phyloP scores from a whole-genome alignment of 2,329 filamentous ascomycete species.

The Hypocreales sp. region DNA sequence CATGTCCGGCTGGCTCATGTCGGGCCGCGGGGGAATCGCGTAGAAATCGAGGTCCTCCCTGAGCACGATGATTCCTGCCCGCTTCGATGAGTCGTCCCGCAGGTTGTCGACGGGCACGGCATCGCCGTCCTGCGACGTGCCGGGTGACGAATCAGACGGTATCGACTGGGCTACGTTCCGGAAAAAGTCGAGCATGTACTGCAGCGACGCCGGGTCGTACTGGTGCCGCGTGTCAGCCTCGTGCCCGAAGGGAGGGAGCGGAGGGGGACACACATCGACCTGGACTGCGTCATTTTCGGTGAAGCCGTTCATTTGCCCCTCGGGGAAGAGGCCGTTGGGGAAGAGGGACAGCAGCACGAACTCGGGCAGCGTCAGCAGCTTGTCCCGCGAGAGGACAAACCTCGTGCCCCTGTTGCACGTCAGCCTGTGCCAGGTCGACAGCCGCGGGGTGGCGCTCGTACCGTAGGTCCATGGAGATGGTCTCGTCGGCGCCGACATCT shows the following conservation, averaged over 20 bases:
- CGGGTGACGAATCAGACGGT: conserved; percentile 55
- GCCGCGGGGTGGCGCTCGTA: conserved; percentile 25
- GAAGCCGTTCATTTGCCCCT: conserved; percentile 88
- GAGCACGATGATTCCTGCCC: conserved; percentile 92
- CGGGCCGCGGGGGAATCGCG: conserved; percentile 71
- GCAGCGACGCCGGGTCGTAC: conserved; percentile 92
- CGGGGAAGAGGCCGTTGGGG: conserved; percentile 92
- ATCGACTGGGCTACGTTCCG: conserved; percentile 94
- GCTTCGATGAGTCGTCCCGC: conserved; percentile 67
- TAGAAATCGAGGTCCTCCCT: conserved; percentile 97
- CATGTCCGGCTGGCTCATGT: conserved; percentile 83
- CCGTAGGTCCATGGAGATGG: conserved; percentile 89
- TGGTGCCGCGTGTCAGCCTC: not conserved
- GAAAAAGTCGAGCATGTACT: conserved; percentile 99
- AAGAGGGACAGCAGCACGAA: conserved; percentile 97
- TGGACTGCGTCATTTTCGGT: conserved; percentile 89
- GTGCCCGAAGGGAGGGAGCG: too few species aligned
- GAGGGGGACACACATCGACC: conserved; percentile 83
- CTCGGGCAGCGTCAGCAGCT: conserved; percentile 87
- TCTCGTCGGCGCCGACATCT: conserved; percentile 82
- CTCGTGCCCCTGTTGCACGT: conserved; percentile 69
- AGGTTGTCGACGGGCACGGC: conserved; percentile 56
- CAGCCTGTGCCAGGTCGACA: conserved; percentile 11
- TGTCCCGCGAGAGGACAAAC: conserved; percentile 88
- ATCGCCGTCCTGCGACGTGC: conserved; percentile 46